A percentile compares a stretch with the other conserved stretches of the same genome.
Evolutionary conservation across 371 early-diverging fungal species (phyloP).

Genomic region (Basidiobolus meristosporus): DNA sequence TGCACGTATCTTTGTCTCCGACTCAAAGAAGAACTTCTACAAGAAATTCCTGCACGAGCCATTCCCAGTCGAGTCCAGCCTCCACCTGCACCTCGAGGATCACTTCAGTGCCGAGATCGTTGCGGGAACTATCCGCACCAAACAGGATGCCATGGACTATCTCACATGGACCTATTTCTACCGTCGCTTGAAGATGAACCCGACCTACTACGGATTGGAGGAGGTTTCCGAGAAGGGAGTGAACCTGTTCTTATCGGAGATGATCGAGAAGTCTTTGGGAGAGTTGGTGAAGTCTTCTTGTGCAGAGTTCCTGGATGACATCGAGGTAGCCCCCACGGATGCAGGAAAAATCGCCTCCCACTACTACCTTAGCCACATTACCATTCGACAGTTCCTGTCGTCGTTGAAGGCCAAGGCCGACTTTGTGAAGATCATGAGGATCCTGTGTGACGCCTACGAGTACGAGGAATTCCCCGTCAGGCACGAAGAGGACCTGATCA

Average conservation of each 20-base stretch:
- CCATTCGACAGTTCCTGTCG: slow-evolving; percentile 40
- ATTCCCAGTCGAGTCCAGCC: slow-evolving; percentile 73
- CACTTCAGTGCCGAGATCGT: slow-evolving; percentile 88
- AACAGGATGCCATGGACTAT: slow-evolving; percentile 86
- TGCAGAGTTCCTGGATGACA: slow-evolving; percentile 34
- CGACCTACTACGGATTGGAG: slow-evolving; percentile 84
- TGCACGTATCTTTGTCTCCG: slow-evolving; percentile 73
- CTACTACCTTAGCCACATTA: slow-evolving; percentile 71
- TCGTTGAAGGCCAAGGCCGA: slow-evolving; percentile 14
- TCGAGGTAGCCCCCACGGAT: slow-evolving; percentile 38
- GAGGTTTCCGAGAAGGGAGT: slow-evolving; percentile 44
- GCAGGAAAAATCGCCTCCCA: slow-evolving; percentile 70
- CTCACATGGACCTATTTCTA: slow-evolving; percentile 90
- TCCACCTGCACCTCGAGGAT: slow-evolving; percentile 58
- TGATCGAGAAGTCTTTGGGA: slow-evolving; percentile 45
- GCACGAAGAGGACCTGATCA: slow-evolving; percentile 78
- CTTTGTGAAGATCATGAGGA: slow-evolving; percentile 37
- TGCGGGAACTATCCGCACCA: slow-evolving; percentile 58
- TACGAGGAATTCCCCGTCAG: slow-evolving; percentile 80
- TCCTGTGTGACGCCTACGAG: slow-evolving; percentile 63
- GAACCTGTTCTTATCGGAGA: slow-evolving; percentile 46
- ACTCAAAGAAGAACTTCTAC: slow-evolving; percentile 88
- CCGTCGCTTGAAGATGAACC: slow-evolving; percentile 77
- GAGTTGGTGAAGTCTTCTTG: slow-evolving; percentile 55
- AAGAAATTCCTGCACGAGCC: slow-evolving; percentile 88